phyloP scores from a whole-genome alignment of 2,329 filamentous ascomycete species.

The Rosellinia necatrix region DNA sequence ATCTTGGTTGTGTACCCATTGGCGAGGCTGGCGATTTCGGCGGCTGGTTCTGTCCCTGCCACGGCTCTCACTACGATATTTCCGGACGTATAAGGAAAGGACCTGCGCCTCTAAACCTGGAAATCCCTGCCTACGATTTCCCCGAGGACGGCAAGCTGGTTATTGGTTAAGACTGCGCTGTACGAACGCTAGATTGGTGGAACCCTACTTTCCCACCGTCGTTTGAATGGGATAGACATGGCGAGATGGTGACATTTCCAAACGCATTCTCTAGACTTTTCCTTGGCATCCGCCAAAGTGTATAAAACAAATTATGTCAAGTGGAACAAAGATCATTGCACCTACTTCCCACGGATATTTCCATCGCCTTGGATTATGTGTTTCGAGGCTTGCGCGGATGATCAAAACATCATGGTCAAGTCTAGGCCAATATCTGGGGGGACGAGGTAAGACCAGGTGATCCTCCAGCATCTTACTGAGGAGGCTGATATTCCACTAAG shows the following conservation, averaged over 20 bases:
- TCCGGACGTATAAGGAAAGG: slow-evolving; percentile 98
- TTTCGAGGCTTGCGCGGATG: slow-evolving; percentile 1
- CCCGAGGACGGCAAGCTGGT: slow-evolving; percentile 84
- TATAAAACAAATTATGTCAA: slow-evolving; percentile 41
- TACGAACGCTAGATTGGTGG: slow-evolving; percentile 41
- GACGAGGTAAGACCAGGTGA: slow-evolving; percentile 12
- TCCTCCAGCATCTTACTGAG: not conserved
- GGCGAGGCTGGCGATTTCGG: slow-evolving; percentile 97
- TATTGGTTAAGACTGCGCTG: slow-evolving; percentile 75
- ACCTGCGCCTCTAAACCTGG: slow-evolving; percentile 95
- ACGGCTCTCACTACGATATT: slow-evolving; percentile 99
- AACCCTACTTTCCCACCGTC: slow-evolving; percentile 26
- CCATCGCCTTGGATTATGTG: slow-evolving; percentile 14
- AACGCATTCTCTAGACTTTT: slow-evolving; percentile 39
- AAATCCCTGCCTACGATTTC: slow-evolving; percentile 92
- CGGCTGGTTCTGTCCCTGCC: slow-evolving; percentile 99
- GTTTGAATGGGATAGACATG: slow-evolving; percentile 37
- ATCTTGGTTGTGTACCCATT: slow-evolving; percentile 98
- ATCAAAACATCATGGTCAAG: slow-evolving; percentile 7
- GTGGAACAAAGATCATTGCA: slow-evolving; percentile 33
- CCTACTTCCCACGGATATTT: slow-evolving; percentile 8
- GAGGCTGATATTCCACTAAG: not conserved
- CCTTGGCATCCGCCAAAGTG: slow-evolving; percentile 38
- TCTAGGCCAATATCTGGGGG: not conserved
- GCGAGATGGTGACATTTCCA: slow-evolving; percentile 36